A percentile compares a stretch with the other conserved stretches of the same genome.
These are phyloP conservation scores for Crithidia bombi DNA, from an alignment of 208 protist species.

Conservation along the genomic window DNA sequence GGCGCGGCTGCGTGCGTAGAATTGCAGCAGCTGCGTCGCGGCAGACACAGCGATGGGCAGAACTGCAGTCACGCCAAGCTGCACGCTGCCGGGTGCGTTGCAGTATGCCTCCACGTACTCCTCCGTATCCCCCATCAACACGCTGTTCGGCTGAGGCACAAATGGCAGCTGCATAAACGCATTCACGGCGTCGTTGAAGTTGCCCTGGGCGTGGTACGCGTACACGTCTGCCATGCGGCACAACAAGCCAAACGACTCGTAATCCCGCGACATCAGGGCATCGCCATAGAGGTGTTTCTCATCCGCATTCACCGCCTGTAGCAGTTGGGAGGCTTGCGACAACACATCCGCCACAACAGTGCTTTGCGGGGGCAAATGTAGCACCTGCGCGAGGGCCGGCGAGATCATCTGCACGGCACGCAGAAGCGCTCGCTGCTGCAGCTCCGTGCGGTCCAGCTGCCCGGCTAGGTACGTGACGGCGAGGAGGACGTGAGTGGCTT, in stretches of 20 bases:
- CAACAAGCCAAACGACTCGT: constrained; percentile 37
- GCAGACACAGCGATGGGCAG: constrained; percentile 37
- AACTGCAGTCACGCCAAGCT: constrained; percentile 42
- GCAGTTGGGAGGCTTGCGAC: constrained; percentile 44
- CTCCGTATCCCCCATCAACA: constrained; percentile 31
- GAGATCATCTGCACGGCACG: constrained; percentile 65
- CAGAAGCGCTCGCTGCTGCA: constrained; percentile 44
- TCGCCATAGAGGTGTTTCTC: constrained; percentile 17
- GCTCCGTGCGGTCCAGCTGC: constrained; percentile 27
- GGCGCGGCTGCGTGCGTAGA: constrained; percentile 24
- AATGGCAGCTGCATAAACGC: constrained; percentile 66
- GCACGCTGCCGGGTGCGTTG: constrained; percentile 26
- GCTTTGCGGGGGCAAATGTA: constrained; percentile 55
- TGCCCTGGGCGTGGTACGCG: constrained; percentile 34
- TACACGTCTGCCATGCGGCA: constrained; percentile 72
- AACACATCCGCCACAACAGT: constrained; percentile 46
- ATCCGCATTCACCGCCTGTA: constrained; percentile 27
- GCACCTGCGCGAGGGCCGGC: constrained; percentile 62
- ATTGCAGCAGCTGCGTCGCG: constrained; percentile 25
- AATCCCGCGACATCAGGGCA: constrained; percentile 24
- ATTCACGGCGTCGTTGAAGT: constrained; percentile 46
- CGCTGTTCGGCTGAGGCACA: constrained; percentile 38
- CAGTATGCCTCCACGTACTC: constrained; percentile 39
- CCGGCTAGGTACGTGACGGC: constrained; percentile 41
- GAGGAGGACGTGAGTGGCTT: constrained; percentile 65